Base-by-base conservation (phyloP, 805 yeast genomes). In the Wickerhamiella occidentalis region DNA sequence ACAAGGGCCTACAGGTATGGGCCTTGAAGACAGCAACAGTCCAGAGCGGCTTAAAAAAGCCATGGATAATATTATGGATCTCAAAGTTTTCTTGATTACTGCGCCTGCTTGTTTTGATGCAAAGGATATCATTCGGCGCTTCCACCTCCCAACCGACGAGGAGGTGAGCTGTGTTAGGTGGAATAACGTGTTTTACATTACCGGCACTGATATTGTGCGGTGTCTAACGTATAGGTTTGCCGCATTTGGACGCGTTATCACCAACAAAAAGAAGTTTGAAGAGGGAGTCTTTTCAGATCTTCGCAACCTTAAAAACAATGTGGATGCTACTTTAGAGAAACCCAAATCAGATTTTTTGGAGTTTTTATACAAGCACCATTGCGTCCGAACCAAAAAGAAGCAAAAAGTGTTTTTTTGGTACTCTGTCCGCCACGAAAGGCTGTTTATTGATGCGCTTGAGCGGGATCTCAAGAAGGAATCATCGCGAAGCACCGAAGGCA, bases 331-430 rank as follows among this genome's bases (percentile, higher is more conserved):
- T 3, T 69, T 90, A 51, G 97, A 90, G 63, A 78, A 77, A 43
- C 95, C 97, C 13, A 79, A 84, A 61, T 85, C 95, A 0, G 80
- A 79, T 30, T 87, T 90, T 62, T 70, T 90, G 52, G 83, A 82
- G 54, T 87, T 90, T 59, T 69, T 90, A 23, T 86, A 83, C 66
- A 83, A 81, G 60, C 85, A 90, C 62, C 79, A 80, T 55, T 90
- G 97, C 62, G 71, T 90, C 22, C 74, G 95, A 58, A 90, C 98
- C 0, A 96, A 90, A 60, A 90, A 90, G 73, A 90, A 92, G 61
- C 98, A 90, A 63, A 90, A 92, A 61, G 96, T 90, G 40, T 90
- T 90, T 63, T 86, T 82, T 64, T 92, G 97, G 97, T 87, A 84
- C 64, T 82, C 88, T 61, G 96, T 92, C 8, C 92, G 92, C 21